Base-by-base conservation (phyloP, 2,329 filamentous ascomycete species). In the Beauveria australis region DNA sequence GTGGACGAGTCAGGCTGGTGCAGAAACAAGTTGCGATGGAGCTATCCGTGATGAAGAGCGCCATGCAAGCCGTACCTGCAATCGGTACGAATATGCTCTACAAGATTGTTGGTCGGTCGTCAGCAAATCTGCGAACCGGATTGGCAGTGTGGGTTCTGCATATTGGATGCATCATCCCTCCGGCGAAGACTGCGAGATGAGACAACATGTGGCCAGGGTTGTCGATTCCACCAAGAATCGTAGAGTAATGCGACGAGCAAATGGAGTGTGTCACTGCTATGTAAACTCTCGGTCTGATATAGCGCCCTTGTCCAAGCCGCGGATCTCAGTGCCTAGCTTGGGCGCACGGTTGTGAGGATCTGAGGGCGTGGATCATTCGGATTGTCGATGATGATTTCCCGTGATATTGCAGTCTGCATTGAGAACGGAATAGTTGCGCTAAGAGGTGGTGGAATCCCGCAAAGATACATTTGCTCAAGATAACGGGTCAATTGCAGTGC, bases 1-100 rank as follows among this genome's bases (percentile, higher is more conserved):
- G 47, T 59, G 26, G 40, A 43, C 56, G 56, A 59, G 56, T 59
- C 56, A 59, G 48, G 26, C 12, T 37, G 37, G 40, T 59, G 40
- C 48, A 46, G 56, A 48, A 26, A 30, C 28, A 47, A 46, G 40
- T 22, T 22, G 41, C 6, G n/a, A 56, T 37, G 43, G 53, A 47
- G 53, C 41, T 47, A 37, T 19, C 10, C 26, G 18, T 12, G 18
- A 33, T 9, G 53, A 22, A 12, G 7, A 46, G 37, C 8, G 19
- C 41, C 43, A 56, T 24, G 53, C 41, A 48, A 33, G 43, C 44
- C 26, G 28, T 26, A 14, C 26, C 4, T 24, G 16, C 9, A 24
- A 53, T 53, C 16, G 44, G 8, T 33, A 7, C 37, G 33, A 14
- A 16, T 37, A 33, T 49, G 46, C 56, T 40, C 30, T 48, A 18